Base-by-base conservation (phyloP, 805 yeast genomes). In the Candida peoriensis region DNA sequence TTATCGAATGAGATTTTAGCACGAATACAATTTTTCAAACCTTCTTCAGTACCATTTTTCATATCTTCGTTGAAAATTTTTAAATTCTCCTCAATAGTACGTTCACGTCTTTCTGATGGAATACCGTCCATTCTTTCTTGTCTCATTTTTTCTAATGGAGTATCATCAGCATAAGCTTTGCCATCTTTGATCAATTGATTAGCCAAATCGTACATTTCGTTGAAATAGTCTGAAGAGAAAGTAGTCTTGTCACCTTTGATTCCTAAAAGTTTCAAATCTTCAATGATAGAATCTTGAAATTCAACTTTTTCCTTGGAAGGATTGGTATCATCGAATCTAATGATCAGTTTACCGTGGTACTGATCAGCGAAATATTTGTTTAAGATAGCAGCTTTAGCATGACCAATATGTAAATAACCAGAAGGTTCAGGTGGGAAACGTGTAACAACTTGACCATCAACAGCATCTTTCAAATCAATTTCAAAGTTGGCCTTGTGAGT, bases 351-450 rank as follows among this genome's bases (percentile, higher is more conserved):
- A 60, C 99, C 99, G 56, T 93, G 83, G 73, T 90, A 93, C 57
- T 77, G 82, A 52, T 86, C 81, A 32, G 99, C 98, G 68, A 93
- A 90, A 68, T 89, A 90, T 65, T 93, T 93, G 69, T 93, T 93
- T 59, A 93, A 74, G 39, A 93, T 72, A 36, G 99, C 99, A 43
- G 98, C 98, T 66, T 93, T 93, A 42, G 96, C 98, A 60, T 93
- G 99, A 50, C 99, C 99, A 65, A 93, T 93, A 66, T 93, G 99
- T 64, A 93, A 74, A 64, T 89, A 93, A 67, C 99, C 99, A 66
- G 95, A 85, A 41, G 99, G 99, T 70, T 93, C 99, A 46, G 99
- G 99, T 40, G 96, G 98, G 78, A 93, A 93, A 68, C 99, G 83
- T 36, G 98, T 94, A 36, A 94, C 97, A 38, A 93, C 99, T 64